A percentile compares a stretch with the other conserved stretches of the same genome.
phyloP scores from a whole-genome alignment of 768 basidiomycete genomes.

The Cystobasidium ongulense region DNA sequence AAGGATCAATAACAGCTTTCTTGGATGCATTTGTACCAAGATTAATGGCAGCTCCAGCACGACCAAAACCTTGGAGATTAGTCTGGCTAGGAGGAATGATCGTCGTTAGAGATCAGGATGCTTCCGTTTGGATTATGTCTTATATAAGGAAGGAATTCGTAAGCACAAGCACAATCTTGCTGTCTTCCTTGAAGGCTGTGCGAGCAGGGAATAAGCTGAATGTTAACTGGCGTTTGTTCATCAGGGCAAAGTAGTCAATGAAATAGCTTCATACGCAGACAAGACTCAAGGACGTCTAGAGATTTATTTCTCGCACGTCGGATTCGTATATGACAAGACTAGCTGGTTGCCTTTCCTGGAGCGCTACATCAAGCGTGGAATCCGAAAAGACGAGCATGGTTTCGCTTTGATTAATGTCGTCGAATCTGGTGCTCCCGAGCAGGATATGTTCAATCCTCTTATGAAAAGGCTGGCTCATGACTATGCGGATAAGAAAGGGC shows the following conservation, averaged over 20 bases:
- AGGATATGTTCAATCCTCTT: neutral
- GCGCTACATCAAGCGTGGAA: neutral
- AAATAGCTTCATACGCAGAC: neutral
- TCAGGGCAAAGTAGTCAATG: neutral
- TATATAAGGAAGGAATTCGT: neutral
- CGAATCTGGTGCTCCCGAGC: neutral
- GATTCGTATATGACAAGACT: slow-evolving; percentile 6
- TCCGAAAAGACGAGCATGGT: neutral
- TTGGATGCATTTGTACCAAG: neutral
- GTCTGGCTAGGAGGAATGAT: neutral
- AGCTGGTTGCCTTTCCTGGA: neutral
- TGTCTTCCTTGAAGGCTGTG: neutral
- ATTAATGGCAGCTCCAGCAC: neutral
- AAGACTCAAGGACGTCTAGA: neutral
- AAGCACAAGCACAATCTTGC: neutral
- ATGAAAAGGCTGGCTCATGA: neutral
- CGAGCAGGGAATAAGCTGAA: neutral
- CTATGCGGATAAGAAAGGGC: neutral
- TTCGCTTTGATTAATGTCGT: neutral
- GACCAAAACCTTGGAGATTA: neutral
- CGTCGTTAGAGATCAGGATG: neutral
- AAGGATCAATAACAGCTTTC: neutral
- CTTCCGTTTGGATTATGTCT: neutral
- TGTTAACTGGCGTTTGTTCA: too few species aligned
- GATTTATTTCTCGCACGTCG: neutral